Conservation (phyloP, 805 yeast species). For the Candida succiphila region DNA sequence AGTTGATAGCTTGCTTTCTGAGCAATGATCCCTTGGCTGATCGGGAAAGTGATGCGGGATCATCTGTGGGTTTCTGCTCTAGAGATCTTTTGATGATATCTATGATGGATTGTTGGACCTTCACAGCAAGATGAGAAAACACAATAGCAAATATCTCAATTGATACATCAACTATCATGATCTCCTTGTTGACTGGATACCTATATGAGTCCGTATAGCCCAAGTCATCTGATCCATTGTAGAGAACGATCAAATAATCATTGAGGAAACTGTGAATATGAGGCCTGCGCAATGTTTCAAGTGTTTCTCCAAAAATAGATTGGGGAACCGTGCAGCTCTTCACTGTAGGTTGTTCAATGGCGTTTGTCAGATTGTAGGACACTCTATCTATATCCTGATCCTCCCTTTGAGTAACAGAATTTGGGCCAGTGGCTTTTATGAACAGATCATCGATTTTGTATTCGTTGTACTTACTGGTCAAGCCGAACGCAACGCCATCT, state of each 20-base stretch:
- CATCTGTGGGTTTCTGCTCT: slow-evolving; percentile 32
- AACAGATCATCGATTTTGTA: slow-evolving; percentile 22
- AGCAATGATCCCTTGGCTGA: slow-evolving; percentile 6
- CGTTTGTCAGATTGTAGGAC: slow-evolving; percentile 1
- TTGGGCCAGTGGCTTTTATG: slow-evolving; percentile 14
- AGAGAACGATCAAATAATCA: slow-evolving; percentile 28
- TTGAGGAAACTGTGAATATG: slow-evolving; percentile 29
- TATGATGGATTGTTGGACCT: slow-evolving; percentile 80
- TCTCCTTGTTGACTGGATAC: slow-evolving; percentile 33
- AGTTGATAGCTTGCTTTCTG: slow-evolving; percentile 36
- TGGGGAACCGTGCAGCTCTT: slow-evolving; percentile 18
- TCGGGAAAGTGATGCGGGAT: slow-evolving; percentile 11
- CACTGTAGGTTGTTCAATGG: slow-evolving; percentile 17
- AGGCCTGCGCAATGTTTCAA: slow-evolving; percentile 24
- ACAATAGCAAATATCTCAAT: slow-evolving; percentile 65
- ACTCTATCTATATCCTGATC: slow-evolving; percentile 16
- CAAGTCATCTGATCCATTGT: slow-evolving; percentile 12
- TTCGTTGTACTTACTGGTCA: slow-evolving; percentile 29
- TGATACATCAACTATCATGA: slow-evolving; percentile 62
- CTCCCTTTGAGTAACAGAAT: slow-evolving; percentile 2
- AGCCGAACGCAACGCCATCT: slow-evolving; percentile 31
- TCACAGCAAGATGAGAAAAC: slow-evolving; percentile 61
- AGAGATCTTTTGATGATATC: slow-evolving; percentile 62
- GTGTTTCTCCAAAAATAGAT: slow-evolving; percentile 24
- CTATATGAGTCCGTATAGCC: slow-evolving; percentile 26